These are phyloP conservation scores for Oemleria cerasiformis DNA, from an alignment of 306 rosid species.

Conservation along the genomic window DNA sequence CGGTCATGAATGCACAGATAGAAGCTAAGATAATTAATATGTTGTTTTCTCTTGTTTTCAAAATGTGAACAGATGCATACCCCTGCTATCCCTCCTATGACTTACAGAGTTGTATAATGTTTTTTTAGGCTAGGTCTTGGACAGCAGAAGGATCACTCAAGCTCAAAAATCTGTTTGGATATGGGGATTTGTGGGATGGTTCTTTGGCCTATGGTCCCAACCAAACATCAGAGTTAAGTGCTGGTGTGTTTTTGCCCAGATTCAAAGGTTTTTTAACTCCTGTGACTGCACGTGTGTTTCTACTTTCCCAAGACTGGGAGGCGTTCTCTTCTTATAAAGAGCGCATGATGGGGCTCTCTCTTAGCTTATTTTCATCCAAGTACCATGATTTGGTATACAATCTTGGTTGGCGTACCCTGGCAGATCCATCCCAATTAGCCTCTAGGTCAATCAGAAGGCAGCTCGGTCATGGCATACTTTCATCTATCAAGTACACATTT, in stretches of 20 bases:
- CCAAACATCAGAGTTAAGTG: slow-evolving; percentile 81
- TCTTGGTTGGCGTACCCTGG: slow-evolving; percentile 91
- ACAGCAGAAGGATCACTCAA: slow-evolving; percentile 75
- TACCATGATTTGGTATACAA: slow-evolving; percentile 78
- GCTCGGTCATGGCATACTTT: slow-evolving; percentile 88
- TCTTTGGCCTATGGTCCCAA: slow-evolving; percentile 83
- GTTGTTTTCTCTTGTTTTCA: slow-evolving; percentile 4
- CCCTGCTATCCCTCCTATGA: slow-evolving; percentile 8
- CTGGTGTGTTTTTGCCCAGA: slow-evolving; percentile 76
- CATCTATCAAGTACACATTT: slow-evolving; percentile 79
- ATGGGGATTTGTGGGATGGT: slow-evolving; percentile 95
- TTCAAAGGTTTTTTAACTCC: slow-evolving; percentile 62
- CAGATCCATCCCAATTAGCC: slow-evolving; percentile 89
- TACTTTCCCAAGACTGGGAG: slow-evolving; percentile 94
- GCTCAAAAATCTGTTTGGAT: slow-evolving; percentile 81
- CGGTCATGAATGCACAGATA: too few species aligned
- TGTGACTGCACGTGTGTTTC: slow-evolving; percentile 54
- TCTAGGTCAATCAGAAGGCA: slow-evolving; percentile 93
- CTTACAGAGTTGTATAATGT: slow-evolving; percentile 33
- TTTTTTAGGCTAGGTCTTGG: slow-evolving; percentile 85
- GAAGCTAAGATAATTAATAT: slow-evolving; percentile 9
- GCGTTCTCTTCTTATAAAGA: slow-evolving; percentile 92
- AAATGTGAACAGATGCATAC: background rate
- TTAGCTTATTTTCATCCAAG: slow-evolving; percentile 69
- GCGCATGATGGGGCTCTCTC: slow-evolving; percentile 72